These are phyloP conservation scores for Parastagonospora nodorum DNA, from an alignment of 2,329 filamentous ascomycete species.

Conservation along the genomic window DNA sequence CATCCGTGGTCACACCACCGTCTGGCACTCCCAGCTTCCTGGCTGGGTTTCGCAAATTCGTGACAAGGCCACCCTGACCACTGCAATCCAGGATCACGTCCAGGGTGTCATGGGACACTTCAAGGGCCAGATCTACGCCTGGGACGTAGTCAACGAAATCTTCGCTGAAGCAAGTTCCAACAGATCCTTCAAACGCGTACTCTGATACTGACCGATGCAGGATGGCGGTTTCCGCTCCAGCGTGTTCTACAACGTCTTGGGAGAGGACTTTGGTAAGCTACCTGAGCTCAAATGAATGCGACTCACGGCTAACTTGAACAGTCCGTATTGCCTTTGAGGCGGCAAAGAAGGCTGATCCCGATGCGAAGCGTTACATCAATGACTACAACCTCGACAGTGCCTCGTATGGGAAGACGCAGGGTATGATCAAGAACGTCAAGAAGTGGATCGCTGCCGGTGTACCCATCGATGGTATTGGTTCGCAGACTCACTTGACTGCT, in stretches of 20 bases:
- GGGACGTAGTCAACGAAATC: slow-evolving; percentile 70
- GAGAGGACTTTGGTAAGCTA: slow-evolving; percentile 53
- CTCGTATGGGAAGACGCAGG: slow-evolving; percentile 63
- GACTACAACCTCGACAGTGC: slow-evolving; percentile 69
- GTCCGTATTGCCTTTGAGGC: slow-evolving; percentile 74
- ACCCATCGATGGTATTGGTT: slow-evolving; percentile 66
- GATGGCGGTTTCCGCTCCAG: slow-evolving; percentile 63
- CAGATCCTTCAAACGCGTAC: too few relatives aligned
- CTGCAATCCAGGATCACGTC: slow-evolving; percentile 66
- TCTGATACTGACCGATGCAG: slow-evolving; percentile 59
- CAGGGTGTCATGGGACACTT: slow-evolving; percentile 62
- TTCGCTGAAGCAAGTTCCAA: not conserved
- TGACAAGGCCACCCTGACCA: slow-evolving; percentile 59
- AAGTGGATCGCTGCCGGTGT: slow-evolving; percentile 67
- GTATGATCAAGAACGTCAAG: slow-evolving; percentile 65
- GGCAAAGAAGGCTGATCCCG: slow-evolving; percentile 68
- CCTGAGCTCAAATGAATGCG: too few relatives aligned
- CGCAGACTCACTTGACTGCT: slow-evolving; percentile 55
- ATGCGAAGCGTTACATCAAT: slow-evolving; percentile 76
- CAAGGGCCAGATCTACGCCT: slow-evolving; percentile 68
- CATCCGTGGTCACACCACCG: slow-evolving; percentile 68
- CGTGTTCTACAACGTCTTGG: slow-evolving; percentile 71
- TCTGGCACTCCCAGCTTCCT: slow-evolving; percentile 63
- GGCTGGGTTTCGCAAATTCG: slow-evolving; percentile 64
- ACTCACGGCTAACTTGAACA: too few relatives aligned